A percentile compares a stretch with the other conserved stretches of the same genome.
These are phyloP conservation scores for Beauveria varroae DNA, from an alignment of 2,329 filamentous ascomycete species.

Conservation along the genomic window DNA sequence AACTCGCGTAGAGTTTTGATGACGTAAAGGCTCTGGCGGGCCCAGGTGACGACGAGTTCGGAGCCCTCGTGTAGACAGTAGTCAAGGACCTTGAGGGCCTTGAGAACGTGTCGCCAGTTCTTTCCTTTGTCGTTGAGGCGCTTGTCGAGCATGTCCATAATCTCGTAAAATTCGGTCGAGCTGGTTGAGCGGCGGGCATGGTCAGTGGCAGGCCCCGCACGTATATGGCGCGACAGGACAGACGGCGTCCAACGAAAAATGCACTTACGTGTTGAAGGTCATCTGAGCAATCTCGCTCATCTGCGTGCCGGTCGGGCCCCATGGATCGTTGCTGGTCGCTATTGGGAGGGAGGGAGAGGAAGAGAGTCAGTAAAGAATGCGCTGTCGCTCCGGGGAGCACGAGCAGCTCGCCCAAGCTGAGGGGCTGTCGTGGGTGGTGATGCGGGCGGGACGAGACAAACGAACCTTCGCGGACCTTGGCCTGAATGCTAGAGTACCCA, in stretches of 20 bases:
- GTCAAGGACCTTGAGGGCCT: slow-evolving; percentile 94
- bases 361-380: not conserved
- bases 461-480: slow-evolving; percentile 96
- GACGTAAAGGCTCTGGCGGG: slow-evolving; percentile 95
- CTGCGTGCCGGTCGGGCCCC: slow-evolving; percentile 94
- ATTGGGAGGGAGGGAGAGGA: slow-evolving; percentile 12
- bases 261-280: slow-evolving; percentile 88
- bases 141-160: slow-evolving; percentile 99
- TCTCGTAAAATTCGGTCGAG: slow-evolving; percentile 96
- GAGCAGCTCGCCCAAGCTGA: not conserved
- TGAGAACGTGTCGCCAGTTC: slow-evolving; percentile 97
- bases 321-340: slow-evolving; percentile 98
- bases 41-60: slow-evolving; percentile 95
- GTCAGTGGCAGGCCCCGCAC: slow-evolving; percentile 5
- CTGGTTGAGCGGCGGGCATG: slow-evolving; percentile 35
- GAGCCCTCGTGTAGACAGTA: slow-evolving; percentile 97
- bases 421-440: not conserved
- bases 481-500: slow-evolving; percentile 91
- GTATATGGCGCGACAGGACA: not conserved
- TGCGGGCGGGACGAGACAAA: slow-evolving; percentile 3
- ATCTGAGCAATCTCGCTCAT: slow-evolving; percentile 98
- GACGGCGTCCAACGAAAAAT: not conserved
- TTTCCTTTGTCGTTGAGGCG: slow-evolving; percentile 98
- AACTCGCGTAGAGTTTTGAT: slow-evolving; percentile 98
- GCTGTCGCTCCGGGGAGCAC: slow-evolving; percentile 15